Evolutionary conservation across 345 rosid genomes (phyloP).

Genomic region (Boechera retrofracta): DNA sequence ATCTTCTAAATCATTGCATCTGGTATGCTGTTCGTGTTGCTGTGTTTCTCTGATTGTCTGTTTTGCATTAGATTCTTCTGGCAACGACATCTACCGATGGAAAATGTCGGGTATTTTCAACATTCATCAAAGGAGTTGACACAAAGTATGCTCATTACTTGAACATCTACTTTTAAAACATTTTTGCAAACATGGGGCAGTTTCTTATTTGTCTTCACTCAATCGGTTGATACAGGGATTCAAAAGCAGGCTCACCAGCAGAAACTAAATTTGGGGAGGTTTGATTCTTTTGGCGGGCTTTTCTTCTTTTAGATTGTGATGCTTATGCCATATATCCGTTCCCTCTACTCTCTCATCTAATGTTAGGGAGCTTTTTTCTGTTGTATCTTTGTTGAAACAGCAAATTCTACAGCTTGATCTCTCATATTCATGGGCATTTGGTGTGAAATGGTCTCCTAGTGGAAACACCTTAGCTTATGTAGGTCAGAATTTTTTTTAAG

Average conservation of each 20-base stretch:
- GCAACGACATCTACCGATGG: slow-evolving; percentile 99
- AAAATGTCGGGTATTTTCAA: slow-evolving; percentile 93
- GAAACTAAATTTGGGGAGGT: slow-evolving; percentile 98
- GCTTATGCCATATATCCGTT: slow-evolving; percentile 6
- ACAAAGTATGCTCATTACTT: slow-evolving; percentile 57
- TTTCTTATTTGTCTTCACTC: slow-evolving; percentile 39
- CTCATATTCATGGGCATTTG: slow-evolving; percentile 98
- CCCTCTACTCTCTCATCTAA: slow-evolving; percentile 6
- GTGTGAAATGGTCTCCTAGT: slow-evolving; percentile 98
- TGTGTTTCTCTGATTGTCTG: slow-evolving; percentile 27
- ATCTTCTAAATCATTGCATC: neutral
- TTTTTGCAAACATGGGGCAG: slow-evolving; percentile 14
- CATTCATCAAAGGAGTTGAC: slow-evolving; percentile 98
- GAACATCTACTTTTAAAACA: neutral
- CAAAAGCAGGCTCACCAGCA: slow-evolving; percentile 67
- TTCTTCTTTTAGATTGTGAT: neutral
- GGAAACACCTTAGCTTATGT: slow-evolving; percentile 96
- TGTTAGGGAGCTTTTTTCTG: slow-evolving; percentile 26
- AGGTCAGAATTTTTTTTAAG: slow-evolving; percentile 65
- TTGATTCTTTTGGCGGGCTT: slow-evolving; percentile 38
- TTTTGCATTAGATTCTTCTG: slow-evolving; percentile 69
- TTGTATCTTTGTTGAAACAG: slow-evolving; percentile 53
- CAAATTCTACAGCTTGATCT: slow-evolving; percentile 99
- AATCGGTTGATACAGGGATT: slow-evolving; percentile 59
- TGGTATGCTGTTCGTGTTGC: neutral